Evolutionary conservation across 1,284 basidiomycete genomes (phyloP).

Genomic region (Apiotrichum laibachii): DNA sequence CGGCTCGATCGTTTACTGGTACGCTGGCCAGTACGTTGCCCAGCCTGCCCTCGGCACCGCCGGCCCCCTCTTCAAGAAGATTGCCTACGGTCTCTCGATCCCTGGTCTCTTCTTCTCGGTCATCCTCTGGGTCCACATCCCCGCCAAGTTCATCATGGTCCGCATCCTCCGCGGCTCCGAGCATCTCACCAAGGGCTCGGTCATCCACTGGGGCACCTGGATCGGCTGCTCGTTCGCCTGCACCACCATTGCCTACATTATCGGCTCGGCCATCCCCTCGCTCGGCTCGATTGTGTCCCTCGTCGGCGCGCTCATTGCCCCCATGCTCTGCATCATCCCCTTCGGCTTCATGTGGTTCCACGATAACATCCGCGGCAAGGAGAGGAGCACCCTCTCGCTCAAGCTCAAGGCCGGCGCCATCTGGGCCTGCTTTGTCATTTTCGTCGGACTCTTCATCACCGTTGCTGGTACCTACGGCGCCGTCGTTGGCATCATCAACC

Average conservation of each 20-base stretch:
- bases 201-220: conserved; percentile 41
- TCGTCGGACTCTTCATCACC: conserved; percentile 33
- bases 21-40: conserved; percentile 47
- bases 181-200: conserved; percentile 31
- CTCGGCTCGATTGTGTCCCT: conserved; percentile 34
- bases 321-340: conserved; percentile 34
- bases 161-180: conserved; percentile 31
- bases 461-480: conserved; percentile 39
- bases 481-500: conserved; percentile 31
- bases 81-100: conserved; percentile 49
- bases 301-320: conserved; percentile 39
- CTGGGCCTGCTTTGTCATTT: conserved; percentile 22
- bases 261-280: conserved; percentile 36
- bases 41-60: conserved; percentile 47
- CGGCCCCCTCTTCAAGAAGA: conserved; percentile 47
- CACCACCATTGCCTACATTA: conserved; percentile 35
- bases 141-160: conserved; percentile 39
- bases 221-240: conserved; percentile 23
- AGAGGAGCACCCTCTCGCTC: neutral
- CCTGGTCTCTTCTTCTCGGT: conserved; percentile 35
- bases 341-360: conserved; percentile 37
- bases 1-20: conserved; percentile 27
- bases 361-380: conserved; percentile 22
- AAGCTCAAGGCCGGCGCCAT: conserved; percentile 7
- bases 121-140: conserved; percentile 25